A percentile compares a stretch with the other conserved stretches of the same genome.
Evolutionary conservation across 305 asterid species (phyloP).

Genomic region (Fraxinus nigra): DNA sequence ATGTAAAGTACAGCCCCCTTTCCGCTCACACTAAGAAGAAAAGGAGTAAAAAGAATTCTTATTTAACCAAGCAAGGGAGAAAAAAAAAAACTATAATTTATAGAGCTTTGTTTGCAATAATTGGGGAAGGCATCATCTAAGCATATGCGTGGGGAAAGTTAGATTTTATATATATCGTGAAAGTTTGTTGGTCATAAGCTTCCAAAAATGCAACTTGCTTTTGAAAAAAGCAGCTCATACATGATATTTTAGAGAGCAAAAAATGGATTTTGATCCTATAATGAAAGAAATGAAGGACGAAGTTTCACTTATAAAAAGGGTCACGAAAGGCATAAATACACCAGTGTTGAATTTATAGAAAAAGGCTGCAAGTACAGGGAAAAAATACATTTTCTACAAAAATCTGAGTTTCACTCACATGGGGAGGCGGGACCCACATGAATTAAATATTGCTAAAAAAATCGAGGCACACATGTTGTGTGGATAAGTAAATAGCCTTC

Average conservation of each 20-base stretch:
- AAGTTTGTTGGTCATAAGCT: background rate
- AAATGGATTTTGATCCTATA: background rate
- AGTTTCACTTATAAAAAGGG: background rate
- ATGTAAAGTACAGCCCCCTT: background rate
- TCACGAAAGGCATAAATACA: background rate
- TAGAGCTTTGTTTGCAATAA: background rate
- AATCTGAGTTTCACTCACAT: no score
- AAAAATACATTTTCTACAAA: no score
- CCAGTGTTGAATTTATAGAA: no score
- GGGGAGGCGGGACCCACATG: no score
- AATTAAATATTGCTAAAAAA: no score
- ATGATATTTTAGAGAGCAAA: background rate
- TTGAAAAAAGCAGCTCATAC: no score
- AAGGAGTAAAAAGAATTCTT: background rate
- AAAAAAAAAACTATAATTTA: no score
- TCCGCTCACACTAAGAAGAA: background rate
- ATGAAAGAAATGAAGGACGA: background rate
- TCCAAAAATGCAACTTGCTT: background rate
- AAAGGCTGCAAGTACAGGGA: no score
- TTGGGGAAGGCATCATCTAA: background rate
- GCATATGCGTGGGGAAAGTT: background rate
- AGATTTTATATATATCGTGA: background rate
- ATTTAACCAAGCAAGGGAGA: background rate
- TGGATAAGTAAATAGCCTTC: no score
- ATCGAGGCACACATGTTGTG: no score